Conservation (phyloP, 75 land plant genomes). For the Pinus albicaulis region DNA sequence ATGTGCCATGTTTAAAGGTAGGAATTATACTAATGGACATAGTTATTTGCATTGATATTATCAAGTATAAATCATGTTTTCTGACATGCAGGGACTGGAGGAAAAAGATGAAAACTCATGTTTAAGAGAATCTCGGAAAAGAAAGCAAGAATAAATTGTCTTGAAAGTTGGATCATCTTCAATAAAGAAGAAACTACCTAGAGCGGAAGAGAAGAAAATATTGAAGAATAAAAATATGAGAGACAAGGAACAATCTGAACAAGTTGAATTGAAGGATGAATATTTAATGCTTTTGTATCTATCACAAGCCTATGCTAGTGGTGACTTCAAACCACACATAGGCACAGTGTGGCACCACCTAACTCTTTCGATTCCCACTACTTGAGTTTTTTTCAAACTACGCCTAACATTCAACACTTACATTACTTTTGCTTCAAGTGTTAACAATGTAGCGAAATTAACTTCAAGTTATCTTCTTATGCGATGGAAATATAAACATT, state of each 20-base stretch:
- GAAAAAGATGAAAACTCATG: background rate
- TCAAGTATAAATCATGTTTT: background rate
- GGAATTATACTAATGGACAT: background rate
- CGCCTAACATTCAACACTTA: no score
- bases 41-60: background rate
- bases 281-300: background rate
- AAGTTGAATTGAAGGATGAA: background rate
- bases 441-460: no score
- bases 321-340: background rate
- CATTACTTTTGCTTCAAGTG: no score
- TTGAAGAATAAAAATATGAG: background rate
- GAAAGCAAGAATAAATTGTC: background rate
- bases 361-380: no score
- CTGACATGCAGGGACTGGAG: background rate
- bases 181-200: background rate
- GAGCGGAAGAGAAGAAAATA: no score
- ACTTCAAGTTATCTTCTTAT: no score
- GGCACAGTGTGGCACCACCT: no score
- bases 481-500: no score
- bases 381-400: no score
- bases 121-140: background rate
- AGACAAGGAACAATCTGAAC: background rate
- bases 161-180: background rate
- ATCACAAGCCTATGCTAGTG: background rate
- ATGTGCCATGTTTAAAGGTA: background rate